Conservation (phyloP, 768 basidiomycete species). For the Pleurotus ostreatus region DNA sequence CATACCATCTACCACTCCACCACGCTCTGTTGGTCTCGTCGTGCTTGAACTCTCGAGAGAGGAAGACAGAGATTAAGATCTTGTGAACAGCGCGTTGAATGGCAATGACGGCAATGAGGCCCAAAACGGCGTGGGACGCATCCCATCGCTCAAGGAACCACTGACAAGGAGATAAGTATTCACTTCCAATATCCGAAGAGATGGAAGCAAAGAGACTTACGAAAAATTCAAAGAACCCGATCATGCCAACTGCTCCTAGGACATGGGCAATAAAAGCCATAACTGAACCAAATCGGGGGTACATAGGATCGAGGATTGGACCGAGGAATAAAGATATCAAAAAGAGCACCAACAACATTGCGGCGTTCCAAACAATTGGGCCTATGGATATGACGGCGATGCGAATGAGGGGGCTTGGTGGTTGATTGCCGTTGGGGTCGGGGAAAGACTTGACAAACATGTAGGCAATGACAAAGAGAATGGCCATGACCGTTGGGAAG, state of each 20-base stretch:
- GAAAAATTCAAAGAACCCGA: slow-evolving; percentile 96
- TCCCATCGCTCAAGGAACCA: slow-evolving; percentile 97
- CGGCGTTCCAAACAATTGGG: slow-evolving; percentile 94
- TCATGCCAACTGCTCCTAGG: slow-evolving; percentile 77
- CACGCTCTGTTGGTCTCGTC: slow-evolving; percentile 98
- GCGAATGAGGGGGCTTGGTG: slow-evolving; percentile 84
- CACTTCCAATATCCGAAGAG: neutral
- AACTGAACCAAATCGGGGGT: slow-evolving; percentile 86
- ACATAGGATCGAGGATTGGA: slow-evolving; percentile 79
- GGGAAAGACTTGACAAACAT: slow-evolving; percentile 93
- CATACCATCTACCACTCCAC: slow-evolving; percentile 99
- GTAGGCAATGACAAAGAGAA: slow-evolving; percentile 84
- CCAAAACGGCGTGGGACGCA: slow-evolving; percentile 87
- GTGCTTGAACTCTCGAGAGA: slow-evolving; percentile 98
- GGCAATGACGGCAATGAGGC: slow-evolving; percentile 85
- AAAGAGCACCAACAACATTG: slow-evolving; percentile 83
- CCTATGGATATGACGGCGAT: slow-evolving; percentile 92
- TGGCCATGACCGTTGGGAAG: slow-evolving; percentile 81
- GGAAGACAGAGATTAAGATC: slow-evolving; percentile 87
- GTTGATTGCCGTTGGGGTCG: slow-evolving; percentile 48
- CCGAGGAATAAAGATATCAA: slow-evolving; percentile 89
- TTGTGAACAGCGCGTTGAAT: slow-evolving; percentile 94
- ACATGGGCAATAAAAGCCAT: slow-evolving; percentile 90
- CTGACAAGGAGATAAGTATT: slow-evolving; percentile 33
- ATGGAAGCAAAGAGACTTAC: slow-evolving; percentile 51